These are phyloP conservation scores for Microglena sp. DNA, from an alignment of 139 green algal genomes.

Conservation along the genomic window DNA sequence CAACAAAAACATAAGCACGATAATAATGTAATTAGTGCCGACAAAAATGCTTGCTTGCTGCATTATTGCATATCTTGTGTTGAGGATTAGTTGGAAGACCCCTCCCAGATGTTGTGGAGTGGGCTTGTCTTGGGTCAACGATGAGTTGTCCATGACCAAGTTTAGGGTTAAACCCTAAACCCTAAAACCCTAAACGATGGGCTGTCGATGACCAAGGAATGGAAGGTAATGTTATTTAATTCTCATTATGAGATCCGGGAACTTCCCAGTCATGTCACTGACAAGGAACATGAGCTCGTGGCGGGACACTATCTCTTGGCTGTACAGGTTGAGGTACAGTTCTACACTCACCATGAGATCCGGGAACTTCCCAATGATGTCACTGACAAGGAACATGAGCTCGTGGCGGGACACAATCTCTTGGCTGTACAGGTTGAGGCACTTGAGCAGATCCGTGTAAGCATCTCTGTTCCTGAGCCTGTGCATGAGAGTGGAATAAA, in stretches of 20 bases:
- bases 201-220: no score
- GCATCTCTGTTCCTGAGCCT: constrained; percentile 62
- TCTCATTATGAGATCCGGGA: constrained; percentile 71
- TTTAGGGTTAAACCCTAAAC: no score
- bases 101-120: no score
- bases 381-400: constrained; percentile 65
- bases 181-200: no score
- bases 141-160: no score
- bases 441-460: constrained; percentile 96
- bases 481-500: constrained; percentile 5
- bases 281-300: constrained; percentile 72
- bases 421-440: constrained; percentile 85
- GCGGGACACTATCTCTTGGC: constrained; percentile 80
- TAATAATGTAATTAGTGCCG: no score
- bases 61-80: no score
- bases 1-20: no score
- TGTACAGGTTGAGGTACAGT: no score
- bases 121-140: no score
- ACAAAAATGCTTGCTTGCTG: no score
- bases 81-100: no score
- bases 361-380: constrained; percentile 76
- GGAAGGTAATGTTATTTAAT: constrained; percentile 1
- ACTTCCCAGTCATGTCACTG: constrained; percentile 76
- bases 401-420: constrained; percentile 87
- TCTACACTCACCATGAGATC: constrained; percentile 67